These are phyloP conservation scores for Calocera cornea DNA, from an alignment of 768 basidiomycete genomes.

Conservation along the genomic window DNA sequence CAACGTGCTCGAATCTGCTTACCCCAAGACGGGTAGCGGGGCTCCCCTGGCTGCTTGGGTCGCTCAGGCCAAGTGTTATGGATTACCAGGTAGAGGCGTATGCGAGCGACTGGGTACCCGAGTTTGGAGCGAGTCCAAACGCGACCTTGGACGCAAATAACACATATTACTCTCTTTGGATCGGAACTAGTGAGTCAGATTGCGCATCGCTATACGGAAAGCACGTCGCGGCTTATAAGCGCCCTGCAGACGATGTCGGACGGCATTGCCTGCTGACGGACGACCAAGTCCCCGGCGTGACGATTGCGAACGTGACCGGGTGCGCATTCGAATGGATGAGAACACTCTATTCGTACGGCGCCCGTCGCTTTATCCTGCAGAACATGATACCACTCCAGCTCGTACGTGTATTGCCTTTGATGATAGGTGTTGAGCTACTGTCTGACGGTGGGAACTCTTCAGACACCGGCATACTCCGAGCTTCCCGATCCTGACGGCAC, in stretches of 20 bases:
- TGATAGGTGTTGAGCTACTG: too few relatives aligned
- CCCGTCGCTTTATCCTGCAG: background rate
- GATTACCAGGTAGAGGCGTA: background rate
- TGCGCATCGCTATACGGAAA: too few relatives aligned
- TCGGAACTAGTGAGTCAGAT: conserved; percentile 2
- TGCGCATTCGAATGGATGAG: background rate
- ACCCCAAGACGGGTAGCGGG: background rate
- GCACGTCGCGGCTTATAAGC: too few relatives aligned
- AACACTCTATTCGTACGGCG: background rate
- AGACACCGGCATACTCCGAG: background rate
- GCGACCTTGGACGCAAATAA: background rate
- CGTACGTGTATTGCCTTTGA: conserved; percentile 26
- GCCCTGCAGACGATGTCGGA: background rate
- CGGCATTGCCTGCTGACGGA: background rate
- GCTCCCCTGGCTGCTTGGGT: background rate
- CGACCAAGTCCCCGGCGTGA: background rate
- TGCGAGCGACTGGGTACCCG: background rate
- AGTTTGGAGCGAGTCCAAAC: background rate
- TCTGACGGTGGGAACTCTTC: too few relatives aligned
- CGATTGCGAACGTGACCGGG: background rate
- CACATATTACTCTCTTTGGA: background rate
- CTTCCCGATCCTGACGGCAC: conserved; percentile 23
- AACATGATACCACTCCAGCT: conserved; percentile 46
- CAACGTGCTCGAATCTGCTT: background rate
- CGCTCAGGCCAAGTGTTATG: background rate